Evolutionary conservation across 2,329 filamentous ascomycete species (phyloP).

Genomic region (Trichoderma hamatum): DNA sequence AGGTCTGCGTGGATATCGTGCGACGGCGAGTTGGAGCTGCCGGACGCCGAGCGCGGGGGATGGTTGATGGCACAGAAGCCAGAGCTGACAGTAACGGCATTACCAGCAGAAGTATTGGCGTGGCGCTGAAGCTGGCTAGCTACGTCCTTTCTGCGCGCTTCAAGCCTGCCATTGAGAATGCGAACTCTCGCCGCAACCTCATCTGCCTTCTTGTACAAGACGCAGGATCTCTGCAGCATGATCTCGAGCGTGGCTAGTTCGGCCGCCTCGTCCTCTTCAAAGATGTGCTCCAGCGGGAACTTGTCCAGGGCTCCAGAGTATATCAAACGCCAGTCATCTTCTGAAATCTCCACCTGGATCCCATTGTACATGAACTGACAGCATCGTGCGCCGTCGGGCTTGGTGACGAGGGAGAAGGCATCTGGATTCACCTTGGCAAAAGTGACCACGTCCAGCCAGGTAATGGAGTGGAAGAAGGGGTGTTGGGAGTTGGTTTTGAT

Average conservation of each 20-base stretch:
- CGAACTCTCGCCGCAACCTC: conserved; percentile 65
- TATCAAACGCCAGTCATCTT: conserved; percentile 86
- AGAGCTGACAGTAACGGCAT: background rate
- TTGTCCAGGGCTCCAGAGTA: conserved; percentile 81
- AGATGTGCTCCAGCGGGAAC: conserved; percentile 74
- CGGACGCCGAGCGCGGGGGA: conserved; percentile 31
- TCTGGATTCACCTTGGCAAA: conserved; percentile 80
- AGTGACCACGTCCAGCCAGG: conserved; percentile 84
- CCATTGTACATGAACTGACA: conserved; percentile 85
- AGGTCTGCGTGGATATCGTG: conserved; percentile 59
- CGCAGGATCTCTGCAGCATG: conserved; percentile 73
- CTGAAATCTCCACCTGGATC: conserved; percentile 78
- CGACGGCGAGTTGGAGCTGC: conserved; percentile 32
- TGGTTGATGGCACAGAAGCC: conserved; percentile 42
- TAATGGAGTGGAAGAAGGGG: conserved; percentile 64
- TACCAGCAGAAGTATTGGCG: conserved; percentile 30
- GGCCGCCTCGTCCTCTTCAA: conserved; percentile 83
- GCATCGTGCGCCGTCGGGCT: conserved; percentile 67
- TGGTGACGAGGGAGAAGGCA: conserved; percentile 73
- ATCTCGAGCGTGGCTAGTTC: conserved; percentile 84
- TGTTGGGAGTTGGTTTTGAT: conserved; percentile 59
- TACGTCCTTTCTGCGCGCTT: conserved; percentile 40
- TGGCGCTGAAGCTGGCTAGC: conserved; percentile 35
- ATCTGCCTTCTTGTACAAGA: conserved; percentile 80
- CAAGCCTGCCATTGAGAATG: conserved; percentile 77